phyloP scores from a whole-genome alignment of 2,329 filamentous ascomycete species.

The Pseudonectria foliicola region DNA sequence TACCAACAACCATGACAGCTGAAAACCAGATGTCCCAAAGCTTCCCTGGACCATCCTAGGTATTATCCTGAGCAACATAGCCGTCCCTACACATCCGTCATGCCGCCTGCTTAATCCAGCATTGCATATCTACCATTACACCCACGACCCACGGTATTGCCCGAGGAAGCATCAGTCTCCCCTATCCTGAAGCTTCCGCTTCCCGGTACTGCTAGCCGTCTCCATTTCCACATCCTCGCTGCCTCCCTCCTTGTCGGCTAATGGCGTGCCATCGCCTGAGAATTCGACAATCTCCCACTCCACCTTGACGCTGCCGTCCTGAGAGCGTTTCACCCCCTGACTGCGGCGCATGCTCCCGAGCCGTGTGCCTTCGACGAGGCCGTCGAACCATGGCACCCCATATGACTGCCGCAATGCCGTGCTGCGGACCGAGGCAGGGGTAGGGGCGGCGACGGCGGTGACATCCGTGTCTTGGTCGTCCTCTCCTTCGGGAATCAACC shows the following conservation, averaged over 20 bases:
- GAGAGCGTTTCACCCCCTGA: slow-evolving; percentile 44
- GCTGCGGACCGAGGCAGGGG: slow-evolving; percentile 13
- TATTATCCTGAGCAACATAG: too few relatives aligned
- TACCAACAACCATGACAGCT: too few relatives aligned
- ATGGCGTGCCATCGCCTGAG: slow-evolving; percentile 35
- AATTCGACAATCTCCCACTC: slow-evolving; percentile 85
- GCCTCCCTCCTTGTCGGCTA: slow-evolving; percentile 23
- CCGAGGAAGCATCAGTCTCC: slow-evolving; percentile 20
- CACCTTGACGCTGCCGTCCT: slow-evolving; percentile 58
- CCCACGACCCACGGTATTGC: too few relatives aligned
- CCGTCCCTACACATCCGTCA: too few relatives aligned
- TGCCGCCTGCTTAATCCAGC: too few relatives aligned
- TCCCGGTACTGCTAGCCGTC: slow-evolving; percentile 33
- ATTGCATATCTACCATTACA: too few relatives aligned
- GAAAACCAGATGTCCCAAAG: too few relatives aligned
- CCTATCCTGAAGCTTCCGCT: slow-evolving; percentile 45
- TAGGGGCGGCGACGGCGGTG: slow-evolving; percentile 8
- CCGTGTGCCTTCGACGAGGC: slow-evolving; percentile 67
- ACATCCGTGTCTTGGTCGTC: slow-evolving; percentile 22
- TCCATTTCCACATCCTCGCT: slow-evolving; percentile 29
- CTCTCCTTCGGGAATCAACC: slow-evolving; percentile 52
- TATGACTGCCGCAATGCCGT: slow-evolving; percentile 47
- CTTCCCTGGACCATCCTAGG: too few relatives aligned
- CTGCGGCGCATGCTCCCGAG: slow-evolving; percentile 62
- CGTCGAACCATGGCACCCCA: slow-evolving; percentile 80